Evolutionary conservation across 2,329 filamentous ascomycete species (phyloP).

Genomic region (Colletotrichum chrysophilum): DNA sequence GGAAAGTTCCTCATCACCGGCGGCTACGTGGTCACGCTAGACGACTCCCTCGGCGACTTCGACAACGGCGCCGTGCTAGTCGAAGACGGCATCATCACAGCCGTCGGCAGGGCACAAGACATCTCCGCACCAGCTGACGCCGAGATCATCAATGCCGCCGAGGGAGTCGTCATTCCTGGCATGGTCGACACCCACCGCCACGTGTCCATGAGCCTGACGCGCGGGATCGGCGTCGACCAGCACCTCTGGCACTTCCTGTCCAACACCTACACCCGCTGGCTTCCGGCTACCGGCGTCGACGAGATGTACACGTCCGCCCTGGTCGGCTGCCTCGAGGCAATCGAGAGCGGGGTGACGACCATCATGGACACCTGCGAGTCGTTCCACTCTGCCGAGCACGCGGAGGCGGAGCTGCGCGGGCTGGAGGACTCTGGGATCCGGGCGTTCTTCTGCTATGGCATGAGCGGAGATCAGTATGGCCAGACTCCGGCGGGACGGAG

Average conservation of each 20-base stretch:
- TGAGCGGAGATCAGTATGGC: neutral
- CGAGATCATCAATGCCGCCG: neutral
- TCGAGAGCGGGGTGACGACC: neutral
- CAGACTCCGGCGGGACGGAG: neutral
- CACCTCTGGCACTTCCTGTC: neutral
- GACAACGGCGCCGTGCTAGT: neutral
- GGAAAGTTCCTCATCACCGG: neutral
- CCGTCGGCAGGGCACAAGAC: neutral
- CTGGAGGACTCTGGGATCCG: neutral
- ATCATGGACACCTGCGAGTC: neutral
- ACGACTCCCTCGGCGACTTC: neutral
- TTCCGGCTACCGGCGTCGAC: neutral
- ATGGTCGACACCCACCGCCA: neutral
- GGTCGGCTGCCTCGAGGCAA: neutral
- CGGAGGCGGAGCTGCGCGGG: neutral
- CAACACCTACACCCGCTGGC: neutral
- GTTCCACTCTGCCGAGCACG: neutral
- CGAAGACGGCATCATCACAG: neutral
- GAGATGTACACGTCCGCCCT: neutral
- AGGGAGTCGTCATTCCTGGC: neutral
- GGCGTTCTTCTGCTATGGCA: neutral
- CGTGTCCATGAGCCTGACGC: neutral
- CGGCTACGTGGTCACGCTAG: neutral
- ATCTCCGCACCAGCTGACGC: neutral
- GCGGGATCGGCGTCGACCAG: neutral